Base-by-base conservation (phyloP, 148 eudicot species). In the Spergularia bocconei region DNA sequence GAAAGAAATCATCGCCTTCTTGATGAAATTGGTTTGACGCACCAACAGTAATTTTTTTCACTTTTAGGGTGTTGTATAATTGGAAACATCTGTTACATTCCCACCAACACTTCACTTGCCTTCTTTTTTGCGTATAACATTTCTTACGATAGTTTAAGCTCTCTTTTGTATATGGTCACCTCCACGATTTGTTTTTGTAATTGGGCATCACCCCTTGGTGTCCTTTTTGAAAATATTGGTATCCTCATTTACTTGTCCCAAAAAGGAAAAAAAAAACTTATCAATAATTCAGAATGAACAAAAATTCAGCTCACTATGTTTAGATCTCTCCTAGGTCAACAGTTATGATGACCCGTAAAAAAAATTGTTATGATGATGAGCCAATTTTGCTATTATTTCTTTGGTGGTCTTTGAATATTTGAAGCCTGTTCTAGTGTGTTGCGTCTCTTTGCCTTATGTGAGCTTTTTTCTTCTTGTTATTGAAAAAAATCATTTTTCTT, bases 401-500 rank as follows among this genome's bases (percentile, higher is more conserved):
- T 23, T 75, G 48, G 23, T 44, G 48, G 38, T 67, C 58, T 69
- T 38, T 21, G 2, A 55, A 48, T 78, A 20, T 59, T n/a, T 53
- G 50, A 25, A 16, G 38, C 53, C 14, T 75, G 60, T 9, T 59
- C 11, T 64, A 52, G 68, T 61, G n/a, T 47, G 38, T 48, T 59
- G 65, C 64, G 60, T 39, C 25, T 63, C 38, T 64, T 64, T 29
- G 64, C 21, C 21, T 56, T 17, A 2, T 7, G 61, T 57, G 59
- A 67, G 11, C 41, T 70, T n/a, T 78, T 57, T 72, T 54, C 39
- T 78, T 48, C 58, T 20, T 72, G 73, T 62, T 64, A 63, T 55
- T 84, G 70, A 82, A 74, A 69, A 51, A 75, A 67, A 67, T 63
- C 50, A 79, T 81, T 79, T 79, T 39, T 70, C 67, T 83, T 77